These are phyloP conservation scores for Penicillium coprophilum DNA, from an alignment of 495 filamentous ascomycete species.

Conservation along the genomic window DNA sequence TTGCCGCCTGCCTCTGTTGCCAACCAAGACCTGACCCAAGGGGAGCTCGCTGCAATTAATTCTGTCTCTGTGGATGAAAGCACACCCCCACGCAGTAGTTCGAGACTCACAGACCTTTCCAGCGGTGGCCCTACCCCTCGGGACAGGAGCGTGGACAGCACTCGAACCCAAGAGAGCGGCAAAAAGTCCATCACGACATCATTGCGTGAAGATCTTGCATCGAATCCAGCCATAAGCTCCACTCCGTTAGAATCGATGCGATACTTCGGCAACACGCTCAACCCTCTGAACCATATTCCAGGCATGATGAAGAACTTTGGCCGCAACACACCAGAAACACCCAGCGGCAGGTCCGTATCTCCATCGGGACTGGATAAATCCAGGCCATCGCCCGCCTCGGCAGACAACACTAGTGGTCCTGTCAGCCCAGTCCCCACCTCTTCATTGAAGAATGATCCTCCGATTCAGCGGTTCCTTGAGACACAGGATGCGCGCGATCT, in stretches of 20 bases:
- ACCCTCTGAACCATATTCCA: conserved; percentile 76
- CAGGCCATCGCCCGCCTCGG: conserved; percentile 29
- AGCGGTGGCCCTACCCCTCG: conserved; percentile 60
- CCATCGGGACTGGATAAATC: conserved; percentile 33
- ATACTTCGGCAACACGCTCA: conserved; percentile 78
- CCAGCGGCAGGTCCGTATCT: conserved; percentile 23
- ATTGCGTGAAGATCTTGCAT: conserved; percentile 28
- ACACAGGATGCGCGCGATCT: conserved; percentile 74
- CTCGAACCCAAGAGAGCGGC: conserved; percentile 53
- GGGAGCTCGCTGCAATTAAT: conserved; percentile 45
- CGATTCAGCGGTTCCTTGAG: conserved; percentile 79
- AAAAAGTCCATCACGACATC: conserved; percentile 30
- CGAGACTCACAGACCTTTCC: conserved; percentile 54
- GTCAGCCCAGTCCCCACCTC: conserved; percentile 19
- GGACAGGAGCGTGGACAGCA: conserved; percentile 76
- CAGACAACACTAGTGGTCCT: conserved; percentile 21
- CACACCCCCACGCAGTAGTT: conserved; percentile 32
- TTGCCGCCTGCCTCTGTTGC: conserved; percentile 58
- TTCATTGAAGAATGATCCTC: conserved; percentile 59
- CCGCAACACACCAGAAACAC: conserved; percentile 48
- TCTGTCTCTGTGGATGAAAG: conserved; percentile 39
- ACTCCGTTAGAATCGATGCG: conserved; percentile 77
- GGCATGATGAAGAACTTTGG: conserved; percentile 79
- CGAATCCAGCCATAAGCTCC: conserved; percentile 29
- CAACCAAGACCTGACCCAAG: conserved; percentile 50